Conservation (phyloP, 108 stramenopile genomes). For the Cyclotella cryptica region DNA sequence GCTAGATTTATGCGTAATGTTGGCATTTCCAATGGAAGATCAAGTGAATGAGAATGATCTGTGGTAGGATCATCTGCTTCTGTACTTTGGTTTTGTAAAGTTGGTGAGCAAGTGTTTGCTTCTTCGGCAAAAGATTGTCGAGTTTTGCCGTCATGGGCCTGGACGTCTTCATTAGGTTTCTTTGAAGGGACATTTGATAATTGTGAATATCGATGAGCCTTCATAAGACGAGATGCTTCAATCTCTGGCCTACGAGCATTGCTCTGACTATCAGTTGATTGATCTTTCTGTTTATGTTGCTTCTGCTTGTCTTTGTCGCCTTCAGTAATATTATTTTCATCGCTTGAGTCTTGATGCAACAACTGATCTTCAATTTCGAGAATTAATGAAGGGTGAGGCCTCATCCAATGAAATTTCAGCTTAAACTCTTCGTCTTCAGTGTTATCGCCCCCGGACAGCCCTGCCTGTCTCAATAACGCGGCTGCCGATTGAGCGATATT, state of each 20-base stretch:
- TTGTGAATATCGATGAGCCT: conserved; percentile 26
- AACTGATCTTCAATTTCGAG: conserved; percentile 21
- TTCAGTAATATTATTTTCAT: neutral
- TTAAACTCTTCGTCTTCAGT: conserved; percentile 32
- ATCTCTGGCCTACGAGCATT: conserved; percentile 19
- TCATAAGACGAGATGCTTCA: conserved; percentile 26
- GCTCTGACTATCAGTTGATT: neutral
- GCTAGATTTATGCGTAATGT: conserved; percentile 39
- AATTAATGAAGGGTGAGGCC: conserved; percentile 42
- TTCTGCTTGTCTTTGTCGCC: neutral
- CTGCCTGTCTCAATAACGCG: conserved; percentile 32
- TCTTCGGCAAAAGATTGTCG: neutral
- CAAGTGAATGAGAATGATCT: neutral
- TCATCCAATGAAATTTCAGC: conserved; percentile 50
- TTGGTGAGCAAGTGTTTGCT: neutral
- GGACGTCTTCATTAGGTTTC: neutral
- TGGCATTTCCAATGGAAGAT: conserved; percentile 35
- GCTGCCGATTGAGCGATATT: conserved; percentile 34
- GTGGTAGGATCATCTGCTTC: neutral
- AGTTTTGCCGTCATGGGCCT: neutral
- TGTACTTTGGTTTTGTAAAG: neutral
- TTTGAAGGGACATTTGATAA: neutral
- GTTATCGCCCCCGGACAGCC: conserved; percentile 8
- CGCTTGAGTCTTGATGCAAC: neutral
- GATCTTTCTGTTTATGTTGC: neutral